Percentiles rank a stretch among this genome's conserved stretches.
phyloP scores from a whole-genome alignment of 805 yeast genomes.

The Clavispora santaluciae region DNA sequence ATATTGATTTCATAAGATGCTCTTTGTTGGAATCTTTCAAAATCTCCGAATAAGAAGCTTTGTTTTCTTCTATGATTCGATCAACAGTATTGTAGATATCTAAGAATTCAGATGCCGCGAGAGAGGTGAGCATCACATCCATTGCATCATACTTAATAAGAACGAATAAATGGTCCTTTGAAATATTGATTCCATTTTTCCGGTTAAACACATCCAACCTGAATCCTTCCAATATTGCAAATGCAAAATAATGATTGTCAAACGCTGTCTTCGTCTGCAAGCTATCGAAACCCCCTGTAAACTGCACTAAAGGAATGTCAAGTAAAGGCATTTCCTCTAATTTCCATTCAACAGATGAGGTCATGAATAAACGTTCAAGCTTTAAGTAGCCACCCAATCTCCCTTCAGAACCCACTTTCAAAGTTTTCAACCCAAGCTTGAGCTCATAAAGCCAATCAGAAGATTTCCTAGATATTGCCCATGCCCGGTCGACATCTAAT shows the following conservation, averaged over 20 bases:
- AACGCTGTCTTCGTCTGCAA: slow-evolving; percentile 62
- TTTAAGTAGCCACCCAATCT: slow-evolving; percentile 71
- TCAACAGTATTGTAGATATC: slow-evolving; percentile 70
- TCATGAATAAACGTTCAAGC: slow-evolving; percentile 45
- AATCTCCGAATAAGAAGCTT: slow-evolving; percentile 69
- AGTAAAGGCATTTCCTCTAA: slow-evolving; percentile 34
- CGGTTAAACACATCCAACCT: slow-evolving; percentile 64
- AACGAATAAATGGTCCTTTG: slow-evolving; percentile 60
- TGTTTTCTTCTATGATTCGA: slow-evolving; percentile 70
- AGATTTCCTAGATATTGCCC: slow-evolving; percentile 66
- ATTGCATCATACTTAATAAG: slow-evolving; percentile 45
- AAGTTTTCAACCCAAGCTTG: slow-evolving; percentile 50
- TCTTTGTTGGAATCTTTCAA: slow-evolving; percentile 50
- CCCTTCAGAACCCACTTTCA: slow-evolving; percentile 60
- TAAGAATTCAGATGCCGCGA: slow-evolving; percentile 77
- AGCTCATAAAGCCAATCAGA: slow-evolving; percentile 69
- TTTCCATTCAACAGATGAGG: slow-evolving; percentile 72
- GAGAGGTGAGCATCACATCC: slow-evolving; percentile 68
- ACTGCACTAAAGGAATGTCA: slow-evolving; percentile 63
- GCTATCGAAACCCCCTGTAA: slow-evolving; percentile 52
- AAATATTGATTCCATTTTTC: slow-evolving; percentile 42
- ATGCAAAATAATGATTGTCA: slow-evolving; percentile 81
- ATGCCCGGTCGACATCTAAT: slow-evolving; percentile 51
- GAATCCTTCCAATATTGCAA: slow-evolving; percentile 47
- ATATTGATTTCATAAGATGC: slow-evolving; percentile 1